Evolutionary conservation across 371 early-diverging fungal genomes (phyloP).

Genomic region (Syncephalastrum contaminatum): DNA sequence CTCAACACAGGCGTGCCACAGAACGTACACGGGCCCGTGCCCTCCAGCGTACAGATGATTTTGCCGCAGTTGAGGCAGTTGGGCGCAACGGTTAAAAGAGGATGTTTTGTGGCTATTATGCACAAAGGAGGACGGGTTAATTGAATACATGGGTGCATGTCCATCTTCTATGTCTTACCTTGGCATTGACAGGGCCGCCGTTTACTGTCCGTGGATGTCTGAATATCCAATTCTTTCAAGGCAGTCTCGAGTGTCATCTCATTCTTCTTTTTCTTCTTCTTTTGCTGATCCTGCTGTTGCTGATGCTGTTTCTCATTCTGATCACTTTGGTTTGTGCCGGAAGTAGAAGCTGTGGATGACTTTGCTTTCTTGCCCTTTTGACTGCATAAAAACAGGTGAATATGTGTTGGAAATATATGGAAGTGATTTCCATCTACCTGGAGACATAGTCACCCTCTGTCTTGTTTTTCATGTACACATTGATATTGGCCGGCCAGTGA

Average conservation of each 20-base stretch:
- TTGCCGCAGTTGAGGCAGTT: slow-evolving; percentile 91
- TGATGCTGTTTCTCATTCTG: slow-evolving; percentile 11
- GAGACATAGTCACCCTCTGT: slow-evolving; percentile 48
- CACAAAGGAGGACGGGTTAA: too few relatives aligned
- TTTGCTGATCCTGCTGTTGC: slow-evolving; percentile 18
- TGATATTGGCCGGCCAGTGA: slow-evolving; percentile 40
- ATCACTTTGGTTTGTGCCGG: background rate
- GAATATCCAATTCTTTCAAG: slow-evolving; percentile 44
- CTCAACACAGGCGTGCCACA: slow-evolving; percentile 77
- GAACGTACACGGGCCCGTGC: slow-evolving; percentile 82
- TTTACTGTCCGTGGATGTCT: slow-evolving; percentile 28
- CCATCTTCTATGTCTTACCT: too few relatives aligned
- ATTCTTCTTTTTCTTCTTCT: slow-evolving; percentile 35
- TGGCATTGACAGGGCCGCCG: slow-evolving; percentile 45
- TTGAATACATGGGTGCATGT: too few relatives aligned
- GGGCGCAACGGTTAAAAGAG: slow-evolving; percentile 68
- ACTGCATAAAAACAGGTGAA: slow-evolving; percentile 3
- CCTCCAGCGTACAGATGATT: slow-evolving; percentile 82
- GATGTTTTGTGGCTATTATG: slow-evolving; percentile 80
- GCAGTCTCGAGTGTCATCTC: slow-evolving; percentile 50
- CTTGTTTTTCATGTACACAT: slow-evolving; percentile 48
- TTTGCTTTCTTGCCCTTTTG: slow-evolving; percentile 5
- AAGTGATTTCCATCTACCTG: too few relatives aligned
- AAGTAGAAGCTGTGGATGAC: background rate
- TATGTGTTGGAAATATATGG: too few relatives aligned